Evolutionary conservation across 2,329 filamentous ascomycete genomes (phyloP), one percentile per base, ranked within the genome.

Genomic region (Talaromyces sp.): DNA sequence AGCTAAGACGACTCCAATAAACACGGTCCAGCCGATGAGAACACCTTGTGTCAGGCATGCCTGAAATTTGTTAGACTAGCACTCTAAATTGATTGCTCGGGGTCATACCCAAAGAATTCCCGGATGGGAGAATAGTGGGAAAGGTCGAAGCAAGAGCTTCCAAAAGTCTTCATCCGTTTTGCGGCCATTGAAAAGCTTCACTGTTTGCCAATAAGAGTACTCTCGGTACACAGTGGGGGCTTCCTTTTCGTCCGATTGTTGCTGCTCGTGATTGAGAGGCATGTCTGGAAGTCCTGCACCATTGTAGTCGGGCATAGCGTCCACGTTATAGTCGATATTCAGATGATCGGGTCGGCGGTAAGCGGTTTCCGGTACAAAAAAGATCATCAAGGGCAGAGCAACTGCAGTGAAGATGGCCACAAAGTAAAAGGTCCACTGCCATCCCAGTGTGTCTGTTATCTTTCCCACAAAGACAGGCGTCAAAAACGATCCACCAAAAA

Each of bases 1-100:
- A n/a, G 88, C 89, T 53, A 96, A 79, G 66, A 95, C 86, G 63
- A 95, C 88, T 61, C 91, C 90, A 66, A 96, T 93, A 71, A 97
- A 91, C 17, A 97, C 91, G 1, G 93, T 96, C 93, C 93, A 98
- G 65, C 93, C 93, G 70, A 97, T 96, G 71, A 96, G 85, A 4
- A 90, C 86, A 17, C 93, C 93, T 81, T 96, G 93, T 56, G 93
- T 91, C 3, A 97, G 80, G 69, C 84, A 86, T 17, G 83, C 82
- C 76, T 77, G 32, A 7, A 6, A 55, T 30, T 39, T 17, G 52
- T 60, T 25, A 59, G 60, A 55, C 25, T 2, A 28, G 15, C 22
- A 54, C 3, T 27, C 22, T 19, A 36, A 55, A 55, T 55, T 11
- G 10, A 13, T 36, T 25, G 11, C 5, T 59, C 19, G 62, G 81